Evolutionary conservation across 2,329 filamentous ascomycete genomes (phyloP).

Genomic region (Lecanosticta acicola): DNA sequence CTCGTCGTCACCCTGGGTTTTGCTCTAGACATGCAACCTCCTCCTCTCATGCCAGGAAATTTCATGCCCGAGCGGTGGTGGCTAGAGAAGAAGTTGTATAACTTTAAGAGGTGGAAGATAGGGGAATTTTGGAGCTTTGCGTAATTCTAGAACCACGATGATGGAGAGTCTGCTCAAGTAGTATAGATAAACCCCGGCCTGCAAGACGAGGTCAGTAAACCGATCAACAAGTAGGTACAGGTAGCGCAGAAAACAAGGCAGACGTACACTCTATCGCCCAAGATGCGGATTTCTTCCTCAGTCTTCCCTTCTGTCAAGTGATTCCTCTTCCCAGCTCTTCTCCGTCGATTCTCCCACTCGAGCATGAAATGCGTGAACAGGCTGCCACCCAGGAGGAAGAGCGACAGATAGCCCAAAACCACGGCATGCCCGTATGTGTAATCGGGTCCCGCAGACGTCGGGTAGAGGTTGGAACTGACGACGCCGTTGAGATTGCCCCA

Average conservation of each 20-base stretch:
- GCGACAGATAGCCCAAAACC: conserved; percentile 65
- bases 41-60: too few relatives aligned
- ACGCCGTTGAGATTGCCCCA: conserved; percentile 92
- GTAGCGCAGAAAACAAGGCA: background rate
- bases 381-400: conserved; percentile 66
- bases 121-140: too few relatives aligned
- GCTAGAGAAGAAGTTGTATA: too few relatives aligned
- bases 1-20: too few relatives aligned
- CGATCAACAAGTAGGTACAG: too few relatives aligned
- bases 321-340: conserved; percentile 61
- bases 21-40: too few relatives aligned
- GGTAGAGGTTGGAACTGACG: conserved; percentile 71
- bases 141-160: too few relatives aligned
- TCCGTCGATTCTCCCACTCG: conserved; percentile 61
- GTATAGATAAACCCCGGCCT: conserved; percentile 12
- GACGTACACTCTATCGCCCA: conserved; percentile 12
- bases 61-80: too few relatives aligned
- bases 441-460: conserved; percentile 23
- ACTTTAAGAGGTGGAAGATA: too few relatives aligned
- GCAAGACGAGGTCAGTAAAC: background rate
- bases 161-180: too few relatives aligned
- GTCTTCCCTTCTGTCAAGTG: conserved; percentile 23
- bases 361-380: conserved; percentile 60
- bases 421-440: conserved; percentile 70
- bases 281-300: conserved; percentile 9